Evolutionary conservation across 176 grass and related monocot species (phyloP).

Genomic region (Triticum monococcum): DNA sequence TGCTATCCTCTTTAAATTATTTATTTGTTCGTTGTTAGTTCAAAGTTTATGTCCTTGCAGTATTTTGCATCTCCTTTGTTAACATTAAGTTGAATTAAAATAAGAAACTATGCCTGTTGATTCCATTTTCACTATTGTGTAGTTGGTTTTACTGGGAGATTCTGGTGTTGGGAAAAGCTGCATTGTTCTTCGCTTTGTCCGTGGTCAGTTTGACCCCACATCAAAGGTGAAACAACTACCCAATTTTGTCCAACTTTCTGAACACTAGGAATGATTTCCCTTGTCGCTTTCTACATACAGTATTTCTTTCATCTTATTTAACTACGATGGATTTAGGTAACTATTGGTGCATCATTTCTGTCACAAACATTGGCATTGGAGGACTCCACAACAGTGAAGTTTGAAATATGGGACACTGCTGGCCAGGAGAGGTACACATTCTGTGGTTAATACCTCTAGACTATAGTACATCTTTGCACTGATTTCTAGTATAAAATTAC

Average conservation of each 20-base stretch:
- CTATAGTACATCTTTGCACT: neutral
- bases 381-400: constrained; percentile 78
- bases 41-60: neutral
- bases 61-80: constrained; percentile 15
- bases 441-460: neutral
- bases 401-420: constrained; percentile 96
- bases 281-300: neutral
- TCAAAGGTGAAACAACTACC: constrained; percentile 59
- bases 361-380: constrained; percentile 78
- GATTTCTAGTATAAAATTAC: neutral
- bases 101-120: neutral
- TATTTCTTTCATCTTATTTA: neutral
- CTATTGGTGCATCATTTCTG: constrained; percentile 82
- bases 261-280: neutral
- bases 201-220: constrained; percentile 80
- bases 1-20: neutral
- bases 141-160: constrained; percentile 84
- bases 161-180: constrained; percentile 91
- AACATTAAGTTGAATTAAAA: constrained; percentile 8
- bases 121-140: constrained; percentile 22
- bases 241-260: neutral
- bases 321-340: constrained; percentile 51
- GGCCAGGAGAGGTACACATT: constrained; percentile 68
- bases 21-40: neutral
- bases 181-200: constrained; percentile 90